Evolutionary conservation across 164 flowering plant species (phyloP).

Genomic region (Echeveria elegans): DNA sequence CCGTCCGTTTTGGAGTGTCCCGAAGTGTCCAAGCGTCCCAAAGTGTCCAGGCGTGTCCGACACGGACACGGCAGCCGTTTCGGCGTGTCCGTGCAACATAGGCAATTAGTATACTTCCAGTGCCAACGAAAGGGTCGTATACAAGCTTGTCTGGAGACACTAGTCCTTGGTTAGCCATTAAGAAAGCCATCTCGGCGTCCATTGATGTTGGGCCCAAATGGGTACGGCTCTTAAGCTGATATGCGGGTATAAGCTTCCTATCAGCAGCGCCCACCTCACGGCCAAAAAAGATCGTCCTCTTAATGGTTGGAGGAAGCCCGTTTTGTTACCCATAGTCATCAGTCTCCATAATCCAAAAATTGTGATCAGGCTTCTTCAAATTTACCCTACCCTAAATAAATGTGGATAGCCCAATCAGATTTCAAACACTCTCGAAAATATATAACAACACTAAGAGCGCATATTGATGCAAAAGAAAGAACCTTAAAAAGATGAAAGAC

Average conservation of each 20-base stretch:
- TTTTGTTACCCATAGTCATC: conserved; percentile 72
- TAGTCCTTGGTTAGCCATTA: no score
- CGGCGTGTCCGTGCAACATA: no score
- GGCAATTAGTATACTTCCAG: conserved; percentile 96
- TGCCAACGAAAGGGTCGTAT: no score
- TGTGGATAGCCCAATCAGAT: no score
- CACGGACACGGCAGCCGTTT: no score
- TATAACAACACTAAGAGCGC: no score
- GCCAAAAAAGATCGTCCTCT: conserved; percentile 77
- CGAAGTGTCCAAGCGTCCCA: no score
- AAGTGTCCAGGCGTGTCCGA: no score
- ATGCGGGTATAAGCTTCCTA: conserved; percentile 82
- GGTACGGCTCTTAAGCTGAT: conserved; percentile 80
- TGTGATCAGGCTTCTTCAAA: conserved; percentile 67
- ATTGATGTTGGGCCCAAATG: conserved; percentile 98
- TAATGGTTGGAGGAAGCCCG: conserved; percentile 82
- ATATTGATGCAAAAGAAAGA: no score
- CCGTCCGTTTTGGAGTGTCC: no score
- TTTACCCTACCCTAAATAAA: conserved; percentile 75
- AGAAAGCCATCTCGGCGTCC: conserved; percentile 99
- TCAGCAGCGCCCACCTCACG: conserved; percentile 86
- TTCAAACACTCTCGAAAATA: no score
- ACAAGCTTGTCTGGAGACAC: no score
- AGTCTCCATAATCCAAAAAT: conserved; percentile 82
- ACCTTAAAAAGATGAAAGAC: conserved; percentile 87